These are phyloP conservation scores for Salix udensis DNA, from an alignment of 345 rosid genomes.

Conservation along the genomic window DNA sequence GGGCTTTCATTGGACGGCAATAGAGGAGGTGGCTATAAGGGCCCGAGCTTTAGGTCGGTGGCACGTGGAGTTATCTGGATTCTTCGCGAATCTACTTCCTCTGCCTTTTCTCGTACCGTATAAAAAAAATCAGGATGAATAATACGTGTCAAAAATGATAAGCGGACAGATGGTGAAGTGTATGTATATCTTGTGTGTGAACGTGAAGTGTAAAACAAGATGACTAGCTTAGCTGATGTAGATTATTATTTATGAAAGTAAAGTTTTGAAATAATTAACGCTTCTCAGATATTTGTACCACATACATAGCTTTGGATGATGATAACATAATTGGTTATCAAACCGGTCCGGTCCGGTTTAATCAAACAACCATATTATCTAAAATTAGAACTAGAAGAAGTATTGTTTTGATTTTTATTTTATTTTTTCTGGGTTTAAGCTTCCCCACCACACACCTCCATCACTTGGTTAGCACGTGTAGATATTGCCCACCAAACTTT, in stretches of 20 bases:
- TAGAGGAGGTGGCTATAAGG: no score
- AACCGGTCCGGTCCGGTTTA: no score
- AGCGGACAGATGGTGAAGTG: no score
- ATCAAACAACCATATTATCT: no score
- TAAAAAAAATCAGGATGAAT: not conserved
- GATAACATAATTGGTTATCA: no score
- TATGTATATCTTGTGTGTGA: no score
- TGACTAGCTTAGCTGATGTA: not conserved
- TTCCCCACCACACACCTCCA: not conserved
- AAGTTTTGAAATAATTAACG: not conserved
- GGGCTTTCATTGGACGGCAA: not conserved
- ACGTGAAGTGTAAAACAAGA: not conserved
- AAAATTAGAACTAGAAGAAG: no score
- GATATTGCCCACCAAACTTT: not conserved
- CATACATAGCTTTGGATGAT: no score
- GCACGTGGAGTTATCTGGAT: not conserved
- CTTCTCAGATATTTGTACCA: no score
- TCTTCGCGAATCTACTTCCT: not conserved
- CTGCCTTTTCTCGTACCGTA: no score
- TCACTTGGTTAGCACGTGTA: not conserved
- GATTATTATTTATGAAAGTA: not conserved
- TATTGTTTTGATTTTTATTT: no score
- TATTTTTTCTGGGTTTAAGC: not conserved
- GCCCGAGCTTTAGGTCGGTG: not conserved
- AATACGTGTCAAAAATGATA: not conserved